Evolutionary conservation across 164 flowering plant species (phyloP).

Genomic region (Stephania japonica): DNA sequence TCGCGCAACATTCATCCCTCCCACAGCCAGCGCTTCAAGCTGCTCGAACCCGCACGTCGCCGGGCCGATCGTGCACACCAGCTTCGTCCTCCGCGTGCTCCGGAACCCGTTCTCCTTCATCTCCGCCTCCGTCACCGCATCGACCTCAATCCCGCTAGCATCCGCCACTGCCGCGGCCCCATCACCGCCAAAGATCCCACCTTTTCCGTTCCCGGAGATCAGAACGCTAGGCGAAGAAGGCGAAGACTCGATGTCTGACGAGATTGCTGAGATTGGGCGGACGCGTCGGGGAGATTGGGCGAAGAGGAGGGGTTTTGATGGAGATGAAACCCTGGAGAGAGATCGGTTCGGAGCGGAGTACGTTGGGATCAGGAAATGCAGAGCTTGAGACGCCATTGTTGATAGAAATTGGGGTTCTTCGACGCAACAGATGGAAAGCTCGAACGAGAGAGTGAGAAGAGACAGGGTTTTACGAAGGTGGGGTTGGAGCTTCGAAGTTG

Average conservation of each 20-base stretch:
- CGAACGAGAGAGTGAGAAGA: background rate
- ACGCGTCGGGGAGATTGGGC: conserved; percentile 1
- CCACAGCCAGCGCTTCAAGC: conserved; percentile 85
- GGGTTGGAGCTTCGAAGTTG: conserved; percentile 12
- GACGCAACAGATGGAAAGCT: background rate
- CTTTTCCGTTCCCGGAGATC: conserved; percentile 20
- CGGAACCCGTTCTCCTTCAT: conserved; percentile 36
- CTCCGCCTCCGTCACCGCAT: conserved; percentile 32
- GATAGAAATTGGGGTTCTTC: background rate
- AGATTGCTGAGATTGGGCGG: conserved; percentile 15
- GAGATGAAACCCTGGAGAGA: conserved; percentile 9
- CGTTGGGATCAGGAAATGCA: conserved; percentile 18
- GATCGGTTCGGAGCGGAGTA: conserved; percentile 6
- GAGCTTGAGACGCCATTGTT: conserved; percentile 26
- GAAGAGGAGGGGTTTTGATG: background rate
- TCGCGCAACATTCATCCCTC: conserved; percentile 94
- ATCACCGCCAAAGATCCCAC: background rate
- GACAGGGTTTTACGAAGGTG: background rate
- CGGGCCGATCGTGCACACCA: conserved; percentile 29
- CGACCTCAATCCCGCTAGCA: conserved; percentile 26
- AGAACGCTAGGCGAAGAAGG: conserved; percentile 8
- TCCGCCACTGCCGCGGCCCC: conserved; percentile 9
- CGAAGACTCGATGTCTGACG: conserved; percentile 17
- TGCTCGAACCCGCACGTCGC: conserved; percentile 70
- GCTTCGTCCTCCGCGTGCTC: conserved; percentile 33